Conservation (phyloP, 2,329 filamentous ascomycete genomes). For the Cytospora piceae region DNA sequence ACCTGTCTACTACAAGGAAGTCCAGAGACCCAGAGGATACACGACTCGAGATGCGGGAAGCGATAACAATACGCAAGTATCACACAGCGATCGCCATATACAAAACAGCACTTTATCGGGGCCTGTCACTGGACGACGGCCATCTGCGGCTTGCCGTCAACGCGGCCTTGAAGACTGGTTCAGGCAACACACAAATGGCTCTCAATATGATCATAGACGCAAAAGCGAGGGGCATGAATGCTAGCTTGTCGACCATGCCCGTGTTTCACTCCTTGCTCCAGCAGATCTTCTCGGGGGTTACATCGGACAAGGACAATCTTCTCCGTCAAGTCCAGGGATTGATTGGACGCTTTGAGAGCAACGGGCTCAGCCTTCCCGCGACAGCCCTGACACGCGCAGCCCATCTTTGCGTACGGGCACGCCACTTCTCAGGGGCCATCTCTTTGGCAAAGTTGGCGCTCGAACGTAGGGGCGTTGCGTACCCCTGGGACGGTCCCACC, state of each 20-base stretch:
- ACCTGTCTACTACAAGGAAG: slow-evolving; percentile 6
- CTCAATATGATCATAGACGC: slow-evolving; percentile 46
- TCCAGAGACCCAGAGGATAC: slow-evolving; percentile 10
- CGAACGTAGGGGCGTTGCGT: slow-evolving; percentile 26
- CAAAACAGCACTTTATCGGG: slow-evolving; percentile 39
- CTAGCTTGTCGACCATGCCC: slow-evolving; percentile 45
- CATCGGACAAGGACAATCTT: slow-evolving; percentile 30
- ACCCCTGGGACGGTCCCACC: slow-evolving; percentile 39
- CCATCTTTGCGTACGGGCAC: slow-evolving; percentile 34
- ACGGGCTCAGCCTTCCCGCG: slow-evolving; percentile 34
- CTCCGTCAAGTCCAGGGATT: slow-evolving; percentile 33
- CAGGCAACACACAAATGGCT: slow-evolving; percentile 39
- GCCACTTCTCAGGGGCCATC: slow-evolving; percentile 37
- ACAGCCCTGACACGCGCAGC: slow-evolving; percentile 39
- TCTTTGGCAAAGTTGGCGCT: slow-evolving; percentile 37
- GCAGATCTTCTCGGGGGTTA: slow-evolving; percentile 36
- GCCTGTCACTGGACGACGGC: slow-evolving; percentile 44
- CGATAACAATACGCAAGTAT: slow-evolving; percentile 17
- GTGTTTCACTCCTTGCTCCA: slow-evolving; percentile 45
- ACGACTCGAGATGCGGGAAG: slow-evolving; percentile 27
- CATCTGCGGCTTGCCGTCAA: slow-evolving; percentile 54
- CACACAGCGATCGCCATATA: slow-evolving; percentile 41
- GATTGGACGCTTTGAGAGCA: slow-evolving; percentile 33
- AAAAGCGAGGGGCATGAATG: slow-evolving; percentile 46
- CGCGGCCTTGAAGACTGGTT: slow-evolving; percentile 44